Evolutionary conservation across 2,329 filamentous ascomycete species (phyloP).

Genomic region (Curvularia sp.): DNA sequence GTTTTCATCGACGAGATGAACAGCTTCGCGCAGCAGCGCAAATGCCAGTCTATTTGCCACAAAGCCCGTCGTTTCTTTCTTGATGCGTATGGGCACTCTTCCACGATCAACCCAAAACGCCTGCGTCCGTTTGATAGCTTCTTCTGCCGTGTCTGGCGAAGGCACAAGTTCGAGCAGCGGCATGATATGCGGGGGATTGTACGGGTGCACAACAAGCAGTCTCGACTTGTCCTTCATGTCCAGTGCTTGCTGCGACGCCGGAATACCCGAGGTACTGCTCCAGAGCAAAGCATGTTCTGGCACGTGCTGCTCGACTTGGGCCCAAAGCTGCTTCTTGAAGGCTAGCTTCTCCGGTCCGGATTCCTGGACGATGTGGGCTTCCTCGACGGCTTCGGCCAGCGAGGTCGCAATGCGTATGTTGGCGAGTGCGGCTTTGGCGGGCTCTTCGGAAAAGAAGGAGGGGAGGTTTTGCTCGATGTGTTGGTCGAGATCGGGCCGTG

Average conservation of each 20-base stretch:
- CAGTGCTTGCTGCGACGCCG: conserved; percentile 58
- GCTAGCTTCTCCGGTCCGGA: conserved; percentile 63
- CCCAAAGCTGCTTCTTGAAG: conserved; percentile 63
- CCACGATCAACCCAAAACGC: conserved; percentile 56
- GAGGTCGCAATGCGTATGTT: conserved; percentile 47
- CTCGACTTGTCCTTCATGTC: conserved; percentile 55
- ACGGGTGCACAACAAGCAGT: conserved; percentile 66
- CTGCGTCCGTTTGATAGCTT: conserved; percentile 52
- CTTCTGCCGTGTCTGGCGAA: conserved; percentile 51
- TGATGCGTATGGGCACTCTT: conserved; percentile 58
- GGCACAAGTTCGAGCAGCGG: conserved; percentile 67
- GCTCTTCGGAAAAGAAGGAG: conserved; percentile 48
- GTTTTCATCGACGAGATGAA: conserved; percentile 61
- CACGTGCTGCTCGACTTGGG: conserved; percentile 58
- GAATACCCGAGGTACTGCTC: conserved; percentile 66
- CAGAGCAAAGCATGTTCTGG: conserved; percentile 59
- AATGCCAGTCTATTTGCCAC: conserved; percentile 66
- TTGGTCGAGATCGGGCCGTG: conserved; percentile 55
- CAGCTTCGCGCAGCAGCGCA: conserved; percentile 63
- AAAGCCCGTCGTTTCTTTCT: conserved; percentile 63
- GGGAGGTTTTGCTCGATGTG: conserved; percentile 57
- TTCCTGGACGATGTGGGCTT: conserved; percentile 65
- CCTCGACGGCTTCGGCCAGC: conserved; percentile 54
- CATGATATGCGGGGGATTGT: conserved; percentile 69
- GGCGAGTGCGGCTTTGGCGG: conserved; percentile 26